Evolutionary conservation across 768 basidiomycete species (phyloP).

Genomic region (Peribolospora baueri): DNA sequence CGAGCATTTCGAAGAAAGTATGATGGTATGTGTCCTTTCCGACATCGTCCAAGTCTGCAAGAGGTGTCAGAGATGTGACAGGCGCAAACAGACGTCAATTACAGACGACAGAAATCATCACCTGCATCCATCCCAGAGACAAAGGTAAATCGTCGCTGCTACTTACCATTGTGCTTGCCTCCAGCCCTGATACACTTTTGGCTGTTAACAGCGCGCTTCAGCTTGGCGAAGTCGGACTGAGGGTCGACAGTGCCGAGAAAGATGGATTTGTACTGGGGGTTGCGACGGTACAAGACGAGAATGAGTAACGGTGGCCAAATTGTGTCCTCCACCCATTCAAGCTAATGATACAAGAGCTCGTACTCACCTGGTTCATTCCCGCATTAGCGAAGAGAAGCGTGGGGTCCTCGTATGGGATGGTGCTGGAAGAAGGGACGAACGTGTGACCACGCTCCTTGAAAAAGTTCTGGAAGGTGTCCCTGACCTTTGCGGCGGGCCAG

Average conservation of each 20-base stretch:
- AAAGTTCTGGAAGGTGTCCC: constrained; percentile 74
- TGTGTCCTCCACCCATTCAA: background rate
- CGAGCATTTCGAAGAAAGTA: constrained; percentile 76
- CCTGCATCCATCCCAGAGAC: background rate
- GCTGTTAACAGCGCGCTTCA: constrained; percentile 80
- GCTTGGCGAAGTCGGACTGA: constrained; percentile 63
- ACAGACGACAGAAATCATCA: background rate
- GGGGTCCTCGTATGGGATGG: constrained; percentile 92
- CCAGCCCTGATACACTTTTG: constrained; percentile 98
- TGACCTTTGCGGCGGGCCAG: constrained; percentile 63
- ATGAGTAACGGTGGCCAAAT: background rate
- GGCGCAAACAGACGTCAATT: background rate
- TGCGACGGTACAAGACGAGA: background rate
- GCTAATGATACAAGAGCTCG: background rate
- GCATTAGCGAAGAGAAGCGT: constrained; percentile 95
- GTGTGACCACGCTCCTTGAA: constrained; percentile 56
- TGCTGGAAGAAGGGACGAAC: constrained; percentile 70
- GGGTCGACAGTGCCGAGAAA: constrained; percentile 97
- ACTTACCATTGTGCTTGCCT: constrained; percentile 84
- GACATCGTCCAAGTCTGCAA: constrained; percentile 82
- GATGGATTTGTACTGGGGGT: constrained; percentile 64
- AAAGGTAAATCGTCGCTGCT: too few relatives aligned
- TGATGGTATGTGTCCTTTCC: constrained; percentile 89
- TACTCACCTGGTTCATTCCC: constrained; percentile 70
- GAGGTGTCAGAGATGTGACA: background rate